Evolutionary conservation across 78 protist genomes (phyloP), one percentile per base, ranked within the genome.

Genomic region (Chrysochromulina tobinii): DNA sequence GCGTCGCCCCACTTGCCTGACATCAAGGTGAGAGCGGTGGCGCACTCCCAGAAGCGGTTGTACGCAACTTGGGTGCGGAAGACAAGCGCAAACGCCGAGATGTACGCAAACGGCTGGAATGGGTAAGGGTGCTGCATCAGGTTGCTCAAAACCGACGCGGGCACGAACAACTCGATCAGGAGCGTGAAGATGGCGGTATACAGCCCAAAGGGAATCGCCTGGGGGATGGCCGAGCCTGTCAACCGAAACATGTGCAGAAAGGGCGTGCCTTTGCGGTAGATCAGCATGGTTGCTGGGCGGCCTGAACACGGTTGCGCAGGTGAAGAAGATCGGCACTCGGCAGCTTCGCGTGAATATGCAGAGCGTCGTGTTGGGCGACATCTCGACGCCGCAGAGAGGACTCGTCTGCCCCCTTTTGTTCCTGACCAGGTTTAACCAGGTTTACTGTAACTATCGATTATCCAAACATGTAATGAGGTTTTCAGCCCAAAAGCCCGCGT

Each of bases 31-130:
- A 61, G 3, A 1, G 51, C 12, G 14, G 25, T 17, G 87, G 88
- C 2, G 18, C 81, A 2, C n/a, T 90, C 81, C 81, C 81, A 72
- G 81, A 38, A 72, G 8, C 81, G 81, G 81, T 72, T 72, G 81
- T 72, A 72, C 50, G 81, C 81, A 54, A 72, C 20, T 14, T n/a
- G n/a, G 23, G 81, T 38, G 51, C 81, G 81, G 81, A 72, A 72
- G 23, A 72, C 81, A 12, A 72, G 81, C 20, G 54, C 20, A 54
- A 72, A 72, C 15, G 23, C 81, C 21, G 38, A 27, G 12, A n/a
- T 9, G 77, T 68, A 5, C 48, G 77, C 77, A 11, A 68, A 11
- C 51, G 50, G 51, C 51, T 21, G 27, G 77, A n/a, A 68, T 11
- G 77, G 77, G 77, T n/a, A 68, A 2, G 77, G 77, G 12, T 68